Conservation (phyloP, 306 rosid genomes). For the Citrullus mucosospermus region DNA sequence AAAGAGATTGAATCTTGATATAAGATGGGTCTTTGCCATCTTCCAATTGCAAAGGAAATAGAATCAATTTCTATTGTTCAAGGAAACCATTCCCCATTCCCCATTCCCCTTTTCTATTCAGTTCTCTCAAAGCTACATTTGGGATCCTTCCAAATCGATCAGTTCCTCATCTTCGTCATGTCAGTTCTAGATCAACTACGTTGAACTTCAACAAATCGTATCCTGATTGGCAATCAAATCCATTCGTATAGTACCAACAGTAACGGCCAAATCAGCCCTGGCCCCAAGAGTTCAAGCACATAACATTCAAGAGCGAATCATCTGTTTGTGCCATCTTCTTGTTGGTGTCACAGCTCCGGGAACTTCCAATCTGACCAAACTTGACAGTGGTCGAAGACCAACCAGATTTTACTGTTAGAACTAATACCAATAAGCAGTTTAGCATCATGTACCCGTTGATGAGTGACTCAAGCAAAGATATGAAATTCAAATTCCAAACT, state of each 20-base stretch:
- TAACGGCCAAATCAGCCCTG: slow-evolving; percentile 36
- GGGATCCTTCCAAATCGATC: background rate
- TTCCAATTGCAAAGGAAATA: background rate
- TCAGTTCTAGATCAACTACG: background rate
- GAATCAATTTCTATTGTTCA: background rate
- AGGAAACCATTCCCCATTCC: background rate
- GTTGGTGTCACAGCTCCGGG: slow-evolving; percentile 18
- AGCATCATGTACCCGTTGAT: no score
- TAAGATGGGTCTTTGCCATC: background rate
- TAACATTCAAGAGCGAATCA: slow-evolving; percentile 66
- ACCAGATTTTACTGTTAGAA: background rate
- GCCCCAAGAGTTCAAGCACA: slow-evolving; percentile 95
- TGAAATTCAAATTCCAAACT: no score
- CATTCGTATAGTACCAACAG: background rate
- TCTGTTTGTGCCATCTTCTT: slow-evolving; percentile 34
- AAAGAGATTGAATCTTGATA: no score
- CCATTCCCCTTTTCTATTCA: background rate
- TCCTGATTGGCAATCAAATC: background rate
- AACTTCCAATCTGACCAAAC: slow-evolving; percentile 25
- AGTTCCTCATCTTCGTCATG: background rate
- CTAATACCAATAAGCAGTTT: no score
- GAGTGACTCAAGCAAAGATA: no score
- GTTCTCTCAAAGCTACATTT: background rate
- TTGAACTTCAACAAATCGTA: background rate
- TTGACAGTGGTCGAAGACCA: slow-evolving; percentile 21